phyloP scores from a whole-genome alignment of 2,329 filamentous ascomycete genomes.

The Sphaerulina musiva region DNA sequence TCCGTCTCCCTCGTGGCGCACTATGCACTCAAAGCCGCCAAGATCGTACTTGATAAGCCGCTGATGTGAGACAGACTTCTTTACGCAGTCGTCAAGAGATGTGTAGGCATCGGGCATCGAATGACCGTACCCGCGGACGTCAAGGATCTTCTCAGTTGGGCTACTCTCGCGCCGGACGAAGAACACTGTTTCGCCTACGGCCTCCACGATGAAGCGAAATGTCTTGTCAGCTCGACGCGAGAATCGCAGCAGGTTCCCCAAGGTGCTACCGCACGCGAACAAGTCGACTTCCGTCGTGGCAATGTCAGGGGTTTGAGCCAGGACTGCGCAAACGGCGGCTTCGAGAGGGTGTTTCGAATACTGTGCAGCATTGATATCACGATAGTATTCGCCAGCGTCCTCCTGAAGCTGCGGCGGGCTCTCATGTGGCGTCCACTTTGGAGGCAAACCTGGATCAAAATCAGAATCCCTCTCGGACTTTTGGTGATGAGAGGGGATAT shows the following conservation, averaged over 20 bases:
- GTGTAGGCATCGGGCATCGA: constrained; percentile 62
- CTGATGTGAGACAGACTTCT: constrained; percentile 55
- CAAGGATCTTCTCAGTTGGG: constrained; percentile 50
- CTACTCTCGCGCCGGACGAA: constrained; percentile 57
- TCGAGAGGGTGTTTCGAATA: constrained; percentile 48
- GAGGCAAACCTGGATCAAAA: constrained; percentile 41
- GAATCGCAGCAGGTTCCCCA: constrained; percentile 57
- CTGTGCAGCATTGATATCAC: constrained; percentile 50
- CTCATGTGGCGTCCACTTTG: constrained; percentile 45
- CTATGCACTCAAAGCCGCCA: constrained; percentile 45
- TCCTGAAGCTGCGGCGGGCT: constrained; percentile 33
- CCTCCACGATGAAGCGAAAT: constrained; percentile 56
- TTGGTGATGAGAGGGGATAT: constrained; percentile 3
- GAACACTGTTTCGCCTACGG: constrained; percentile 53
- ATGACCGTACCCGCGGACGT: constrained; percentile 58
- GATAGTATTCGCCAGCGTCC: constrained; percentile 48
- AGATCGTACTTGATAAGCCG: constrained; percentile 55
- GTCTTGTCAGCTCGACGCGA: constrained; percentile 39
- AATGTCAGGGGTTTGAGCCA: constrained; percentile 37
- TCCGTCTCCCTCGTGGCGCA: constrained; percentile 56
- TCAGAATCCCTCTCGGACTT: neutral
- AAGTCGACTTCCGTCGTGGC: constrained; percentile 44
- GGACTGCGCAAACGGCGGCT: constrained; percentile 42
- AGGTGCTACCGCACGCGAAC: constrained; percentile 54
- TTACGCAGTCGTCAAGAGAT: constrained; percentile 52